Percentiles rank a stretch among this genome's conserved stretches.
These are phyloP conservation scores for Termitomyces eurrhizus DNA, from an alignment of 768 basidiomycete genomes.

Conservation along the genomic window DNA sequence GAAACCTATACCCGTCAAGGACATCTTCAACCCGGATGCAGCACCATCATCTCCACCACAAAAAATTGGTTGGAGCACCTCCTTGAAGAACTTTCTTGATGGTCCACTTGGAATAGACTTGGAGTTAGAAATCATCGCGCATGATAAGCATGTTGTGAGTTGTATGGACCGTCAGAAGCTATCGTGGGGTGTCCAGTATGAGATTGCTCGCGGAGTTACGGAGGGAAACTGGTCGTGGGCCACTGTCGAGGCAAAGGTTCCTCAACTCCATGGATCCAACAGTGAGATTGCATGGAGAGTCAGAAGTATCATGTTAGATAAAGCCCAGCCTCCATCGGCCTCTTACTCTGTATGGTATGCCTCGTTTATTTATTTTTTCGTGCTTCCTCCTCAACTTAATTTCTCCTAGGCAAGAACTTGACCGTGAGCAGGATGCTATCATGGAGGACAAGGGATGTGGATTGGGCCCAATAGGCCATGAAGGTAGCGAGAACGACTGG, in stretches of 20 bases:
- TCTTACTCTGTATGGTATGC: constrained; percentile 32
- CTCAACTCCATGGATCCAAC: constrained; percentile 27
- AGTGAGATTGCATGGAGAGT: constrained; percentile 29
- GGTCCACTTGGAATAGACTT: constrained; percentile 24
- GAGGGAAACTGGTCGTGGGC: constrained; percentile 37
- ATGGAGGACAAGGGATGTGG: constrained; percentile 52
- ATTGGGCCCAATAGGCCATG: constrained; percentile 57
- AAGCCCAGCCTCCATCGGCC: constrained; percentile 3
- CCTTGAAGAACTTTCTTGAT: constrained; percentile 8
- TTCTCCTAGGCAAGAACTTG: constrained; percentile 45
- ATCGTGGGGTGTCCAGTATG: constrained; percentile 44
- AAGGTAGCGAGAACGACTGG: constrained; percentile 50
- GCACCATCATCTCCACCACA: too few species aligned
- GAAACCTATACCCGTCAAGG: background rate
- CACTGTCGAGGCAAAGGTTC: constrained; percentile 27
- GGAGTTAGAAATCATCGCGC: constrained; percentile 27
- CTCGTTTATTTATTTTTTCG: background rate
- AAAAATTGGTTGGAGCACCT: background rate
- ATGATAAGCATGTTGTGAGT: constrained; percentile 29
- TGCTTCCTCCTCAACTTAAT: background rate
- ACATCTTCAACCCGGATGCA: constrained; percentile 2
- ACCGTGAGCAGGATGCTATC: constrained; percentile 64
- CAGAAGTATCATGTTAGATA: constrained; percentile 27
- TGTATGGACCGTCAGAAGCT: constrained; percentile 33
- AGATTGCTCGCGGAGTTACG: constrained; percentile 35